Percentiles rank a stretch among this genome's conserved stretches.
Evolutionary conservation across 2,329 filamentous ascomycete species (phyloP).

Genomic region (Fusarium torulosum): DNA sequence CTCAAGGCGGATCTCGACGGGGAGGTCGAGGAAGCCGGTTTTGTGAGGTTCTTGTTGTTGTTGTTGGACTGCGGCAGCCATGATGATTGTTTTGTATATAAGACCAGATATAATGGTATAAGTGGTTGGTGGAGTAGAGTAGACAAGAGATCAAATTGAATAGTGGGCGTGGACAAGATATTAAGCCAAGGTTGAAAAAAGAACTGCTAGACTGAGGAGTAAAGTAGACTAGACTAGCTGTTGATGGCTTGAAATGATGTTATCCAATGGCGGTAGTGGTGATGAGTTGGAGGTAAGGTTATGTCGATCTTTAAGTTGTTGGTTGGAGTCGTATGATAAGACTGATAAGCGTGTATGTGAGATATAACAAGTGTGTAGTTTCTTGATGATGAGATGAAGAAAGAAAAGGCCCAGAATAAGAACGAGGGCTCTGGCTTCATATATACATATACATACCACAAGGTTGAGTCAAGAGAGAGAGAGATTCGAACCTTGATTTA

Average conservation of each 20-base stretch:
- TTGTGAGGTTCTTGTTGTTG: conserved; percentile 33
- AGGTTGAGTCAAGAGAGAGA: too few species aligned
- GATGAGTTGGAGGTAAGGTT: too few species aligned
- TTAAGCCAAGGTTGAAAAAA: neutral
- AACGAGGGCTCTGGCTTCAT: conserved; percentile 13
- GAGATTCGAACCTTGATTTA: conserved; percentile 11
- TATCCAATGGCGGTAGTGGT: conserved; percentile 21
- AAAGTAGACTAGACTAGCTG: conserved; percentile 8
- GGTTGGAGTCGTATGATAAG: conserved; percentile 13
- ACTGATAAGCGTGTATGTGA: conserved; percentile 21
- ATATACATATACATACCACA: conserved; percentile 43
- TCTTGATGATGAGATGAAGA: conserved; percentile 3
- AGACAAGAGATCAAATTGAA: conserved; percentile 4
- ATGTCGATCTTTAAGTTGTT: conserved; percentile 34
- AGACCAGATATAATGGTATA: neutral
- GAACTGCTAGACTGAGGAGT: conserved; percentile 24
- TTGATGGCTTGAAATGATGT: conserved; percentile 17
- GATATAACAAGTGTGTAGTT: neutral
- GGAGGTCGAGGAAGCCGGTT: conserved; percentile 56
- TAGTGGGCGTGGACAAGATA: conserved; percentile 2
- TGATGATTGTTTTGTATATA: conserved; percentile 27
- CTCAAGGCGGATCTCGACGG: conserved; percentile 61
- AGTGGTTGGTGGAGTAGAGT: conserved; percentile 12
- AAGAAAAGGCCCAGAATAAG: conserved; percentile 5
- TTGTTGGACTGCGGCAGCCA: conserved; percentile 39